Percentiles rank a stretch among this genome's conserved stretches.
Conservation (phyloP, 2,329 filamentous ascomycete genomes). For the Alternaria sp. region DNA sequence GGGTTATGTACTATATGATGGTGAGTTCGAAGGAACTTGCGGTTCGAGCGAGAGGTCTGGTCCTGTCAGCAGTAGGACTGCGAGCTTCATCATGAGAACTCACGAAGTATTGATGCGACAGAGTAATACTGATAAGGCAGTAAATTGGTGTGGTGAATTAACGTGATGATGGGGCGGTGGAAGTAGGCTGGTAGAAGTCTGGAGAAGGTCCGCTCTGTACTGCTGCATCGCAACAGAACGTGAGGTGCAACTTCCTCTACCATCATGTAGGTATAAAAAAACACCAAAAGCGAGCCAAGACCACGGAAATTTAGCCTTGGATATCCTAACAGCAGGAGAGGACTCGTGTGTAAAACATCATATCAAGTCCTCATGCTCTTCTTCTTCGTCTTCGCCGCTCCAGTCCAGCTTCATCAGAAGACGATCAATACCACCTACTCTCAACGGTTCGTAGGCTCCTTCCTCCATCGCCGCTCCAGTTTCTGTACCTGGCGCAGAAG, state of each 20-base stretch:
- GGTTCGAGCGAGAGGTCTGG: neutral
- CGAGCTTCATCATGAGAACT: neutral
- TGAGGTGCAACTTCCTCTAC: neutral
- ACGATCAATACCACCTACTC: slow-evolving; percentile 81
- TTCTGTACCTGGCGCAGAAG: slow-evolving; percentile 23
- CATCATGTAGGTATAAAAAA: neutral
- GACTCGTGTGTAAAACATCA: neutral
- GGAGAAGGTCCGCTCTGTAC: neutral
- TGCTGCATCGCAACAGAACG: neutral
- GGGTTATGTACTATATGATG: neutral
- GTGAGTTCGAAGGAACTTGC: neutral
- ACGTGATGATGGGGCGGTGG: neutral
- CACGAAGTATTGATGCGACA: neutral
- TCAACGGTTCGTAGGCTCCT: slow-evolving; percentile 71
- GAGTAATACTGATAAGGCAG: neutral
- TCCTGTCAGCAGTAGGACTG: neutral
- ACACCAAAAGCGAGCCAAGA: neutral
- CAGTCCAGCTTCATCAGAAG: slow-evolving; percentile 90
- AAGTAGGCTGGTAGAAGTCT: neutral
- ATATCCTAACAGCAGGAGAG: neutral
- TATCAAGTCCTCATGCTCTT: slow-evolving; percentile 32
- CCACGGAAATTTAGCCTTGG: neutral
- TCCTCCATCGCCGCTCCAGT: slow-evolving; percentile 42
- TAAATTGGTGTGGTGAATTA: neutral
- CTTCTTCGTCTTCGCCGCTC: slow-evolving; percentile 47